Base-by-base conservation (phyloP, 805 yeast genomes). In the Candida vartiovaarae region DNA sequence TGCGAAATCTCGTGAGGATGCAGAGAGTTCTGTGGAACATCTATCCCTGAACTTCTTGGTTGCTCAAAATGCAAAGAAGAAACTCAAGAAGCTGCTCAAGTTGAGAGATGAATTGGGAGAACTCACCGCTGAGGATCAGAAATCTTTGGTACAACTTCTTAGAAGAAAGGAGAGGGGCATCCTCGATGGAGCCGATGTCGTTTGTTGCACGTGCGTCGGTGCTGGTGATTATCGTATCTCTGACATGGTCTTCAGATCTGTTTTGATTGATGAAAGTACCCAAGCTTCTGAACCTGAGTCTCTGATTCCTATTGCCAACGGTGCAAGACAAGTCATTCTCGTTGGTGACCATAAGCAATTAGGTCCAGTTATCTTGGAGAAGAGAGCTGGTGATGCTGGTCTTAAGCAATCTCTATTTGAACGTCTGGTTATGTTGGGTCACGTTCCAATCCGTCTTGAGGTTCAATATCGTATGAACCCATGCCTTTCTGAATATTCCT, bases 401-500 rank as follows among this genome's bases (percentile, higher is more conserved):
- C 72, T 91, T 44, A 76, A 75, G 47, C 95, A 86, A 59, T 88
- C 96, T 1, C 66, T 90, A 42, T 90, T 90, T 63, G 96, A 91
- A 64, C 75, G 98, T 53, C 68, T 90, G 47, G 82, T 90, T 32
- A 69, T 81, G 10, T 72, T 88, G 47, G 95, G 95, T 3, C 90
- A 87, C 57, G 74, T 76, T 8, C 97, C 97, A 8, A 78, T 87
- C 49, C 68, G 96, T 50, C 71, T 90, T 42, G 95, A 87, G 53
- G 95, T 89, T 31, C 98, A 90, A 63, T 90, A 90, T 64, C 82
- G 98, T 67, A 90, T 90, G 97, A 84, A 90, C 58, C 97, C 97
- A 7, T 72, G 81, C 48, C 65, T 90, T 42, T 78, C 91, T 50
- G 95, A 87, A 55, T 90, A 88, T 59, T 83, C 96, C 27, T 80